Base-by-base conservation (phyloP, 139 green algal genomes). In the Microglena sp. region DNA sequence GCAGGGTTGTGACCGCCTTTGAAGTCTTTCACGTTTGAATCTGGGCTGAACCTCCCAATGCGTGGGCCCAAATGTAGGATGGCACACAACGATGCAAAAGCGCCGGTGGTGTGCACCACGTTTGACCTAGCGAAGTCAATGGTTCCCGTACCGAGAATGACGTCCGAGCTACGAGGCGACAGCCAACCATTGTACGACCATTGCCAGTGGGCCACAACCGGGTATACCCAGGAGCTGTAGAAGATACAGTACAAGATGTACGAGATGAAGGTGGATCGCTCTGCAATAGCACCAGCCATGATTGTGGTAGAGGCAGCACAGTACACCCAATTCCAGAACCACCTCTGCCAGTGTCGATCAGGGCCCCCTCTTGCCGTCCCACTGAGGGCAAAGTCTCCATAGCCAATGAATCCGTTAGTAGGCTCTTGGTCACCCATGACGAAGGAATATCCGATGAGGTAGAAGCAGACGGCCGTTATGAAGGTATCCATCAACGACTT, bases 1-100 rank as follows among this genome's bases (percentile, higher is more conserved):
- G 61, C 24, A 11, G 74, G 69, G 2, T 70, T 55, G 18, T 56
- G 66, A 3, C n/a, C n/a, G n/a, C 50, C 55, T 21, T 55, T 31
- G 0, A 55, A 26, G 56, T 59, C 53, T 32, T 68, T 34, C n/a
- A 58, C 28, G 2, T 8, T 21, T 24, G 55, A 11, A 0, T 8
- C 64, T 31, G 83, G 60, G 46, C 81, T 76, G 64, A 94, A 97
- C 30, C 91, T 83, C 1, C 91, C 91, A 0, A 89, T 82, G 55
- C 91, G 82, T 8, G 92, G 90, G 22, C 92, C 92, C 7, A 96
- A 73, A n/a, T n/a, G n/a, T 2, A 95, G 71, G 21, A 72, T 68
- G 18, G 87, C 86, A 43, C 81, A 92, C 43, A 87, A 66, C 6
- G 82, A 84, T 29, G 90, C 90, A 29, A 87, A 75, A 46, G 90